phyloP scores from a whole-genome alignment of 2,329 filamentous ascomycete genomes.

The Clarireedia homoeocarpa region DNA sequence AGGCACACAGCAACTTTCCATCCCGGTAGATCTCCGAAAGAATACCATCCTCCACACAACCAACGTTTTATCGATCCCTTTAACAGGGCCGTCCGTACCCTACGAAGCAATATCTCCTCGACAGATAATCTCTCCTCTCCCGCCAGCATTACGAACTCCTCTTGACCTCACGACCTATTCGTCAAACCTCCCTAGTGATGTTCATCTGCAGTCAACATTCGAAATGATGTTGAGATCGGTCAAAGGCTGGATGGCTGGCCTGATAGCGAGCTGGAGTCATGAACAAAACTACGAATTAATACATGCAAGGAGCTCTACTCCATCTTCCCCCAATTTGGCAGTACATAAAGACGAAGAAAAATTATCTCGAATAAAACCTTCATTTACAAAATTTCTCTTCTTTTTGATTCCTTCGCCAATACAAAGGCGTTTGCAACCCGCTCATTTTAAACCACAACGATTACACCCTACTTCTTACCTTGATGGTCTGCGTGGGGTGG shows the following conservation, averaged over 20 bases:
- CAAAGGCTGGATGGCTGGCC: background rate
- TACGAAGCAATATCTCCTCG: no score
- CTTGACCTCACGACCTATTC: background rate
- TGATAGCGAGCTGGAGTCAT: background rate
- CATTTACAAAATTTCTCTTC: slow-evolving; percentile 2
- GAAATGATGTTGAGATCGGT: slow-evolving; percentile 5
- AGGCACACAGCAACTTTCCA: no score
- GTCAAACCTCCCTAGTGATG: background rate
- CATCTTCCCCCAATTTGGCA: background rate
- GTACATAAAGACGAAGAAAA: background rate
- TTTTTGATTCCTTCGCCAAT: slow-evolving; percentile 27
- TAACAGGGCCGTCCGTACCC: no score
- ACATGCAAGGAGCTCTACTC: background rate
- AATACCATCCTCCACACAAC: no score
- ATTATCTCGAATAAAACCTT: background rate
- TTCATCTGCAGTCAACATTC: background rate
- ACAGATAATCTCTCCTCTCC: no score
- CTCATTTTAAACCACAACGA: slow-evolving; percentile 18
- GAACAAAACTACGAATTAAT: slow-evolving; percentile 6
- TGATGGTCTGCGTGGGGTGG: slow-evolving; percentile 41
- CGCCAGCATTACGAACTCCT: background rate
- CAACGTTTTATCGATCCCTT: no score
- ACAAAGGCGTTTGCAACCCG: slow-evolving; percentile 26
- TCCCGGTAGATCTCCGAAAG: no score
- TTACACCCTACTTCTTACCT: slow-evolving; percentile 36